These are phyloP conservation scores for Phytophthora sp. DNA, from an alignment of 352 stramenopile species.

Conservation along the genomic window DNA sequence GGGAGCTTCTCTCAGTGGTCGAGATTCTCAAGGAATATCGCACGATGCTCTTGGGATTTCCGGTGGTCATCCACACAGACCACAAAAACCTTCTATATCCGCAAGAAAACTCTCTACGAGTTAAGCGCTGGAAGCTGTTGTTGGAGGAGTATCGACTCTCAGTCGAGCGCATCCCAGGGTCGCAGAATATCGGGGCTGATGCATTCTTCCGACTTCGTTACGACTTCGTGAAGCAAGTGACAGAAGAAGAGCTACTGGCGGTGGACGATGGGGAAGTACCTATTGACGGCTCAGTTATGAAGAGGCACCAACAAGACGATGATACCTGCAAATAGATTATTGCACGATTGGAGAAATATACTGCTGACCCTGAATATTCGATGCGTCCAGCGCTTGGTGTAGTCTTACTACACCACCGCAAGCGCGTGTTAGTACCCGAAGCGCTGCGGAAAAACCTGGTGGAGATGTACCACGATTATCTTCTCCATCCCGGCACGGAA, in stretches of 20 bases:
- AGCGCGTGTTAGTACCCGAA: neutral
- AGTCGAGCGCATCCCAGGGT: neutral
- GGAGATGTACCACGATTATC: slow-evolving; percentile 4
- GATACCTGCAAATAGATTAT: neutral
- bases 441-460: neutral
- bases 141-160: neutral
- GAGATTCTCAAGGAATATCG: slow-evolving; percentile 1
- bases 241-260: neutral
- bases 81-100: neutral
- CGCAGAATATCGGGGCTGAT: neutral
- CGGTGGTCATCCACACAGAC: neutral
- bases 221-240: neutral
- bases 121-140: slow-evolving; percentile 5
- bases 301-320: slow-evolving; percentile 1
- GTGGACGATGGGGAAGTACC: slow-evolving; percentile 1
- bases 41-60: neutral
- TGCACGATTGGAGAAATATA: neutral
- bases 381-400: neutral
- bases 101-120: neutral
- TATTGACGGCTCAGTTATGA: slow-evolving; percentile 1
- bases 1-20: neutral
- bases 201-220: neutral
- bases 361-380: slow-evolving; percentile 3
- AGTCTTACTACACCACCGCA: neutral
- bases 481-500: too few species aligned